Evolutionary conservation across 352 stramenopile species (phyloP), one percentile per base, ranked within the genome.

Genomic region (Pythium apleroticum): DNA sequence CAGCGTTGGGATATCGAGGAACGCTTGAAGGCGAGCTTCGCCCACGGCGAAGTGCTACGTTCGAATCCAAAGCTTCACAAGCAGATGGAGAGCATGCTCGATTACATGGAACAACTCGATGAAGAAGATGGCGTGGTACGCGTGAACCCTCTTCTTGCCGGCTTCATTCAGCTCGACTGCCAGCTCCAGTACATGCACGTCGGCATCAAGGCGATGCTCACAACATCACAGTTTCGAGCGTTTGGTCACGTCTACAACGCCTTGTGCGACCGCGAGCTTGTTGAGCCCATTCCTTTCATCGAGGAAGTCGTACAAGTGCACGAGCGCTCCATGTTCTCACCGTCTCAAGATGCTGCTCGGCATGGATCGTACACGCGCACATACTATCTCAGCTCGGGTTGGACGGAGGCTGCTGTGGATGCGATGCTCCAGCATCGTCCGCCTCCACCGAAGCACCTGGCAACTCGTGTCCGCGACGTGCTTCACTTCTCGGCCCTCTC

Each of bases 241-340:
- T 77, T 77, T 35, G 55, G 61, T 1, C 61, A 76, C 46, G 49
- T 76, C 9, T 78, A 72, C 48, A 57, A 62, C 39, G 72, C 63
- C 1, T 39, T 77, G 5, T 25, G 64, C n/a, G 45, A 73, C 27
- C 25, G 61, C 56, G 31, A 56, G 4, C 50, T 68, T 3, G 20
- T 74, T 4, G 4, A 52, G 0, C 17, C 22, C 14, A 71, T 72
- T 19, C 48, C 63, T 12, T 61, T 74, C 52, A 64, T 78, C 19
- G 72, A 78, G 12, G 57, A 66, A 0, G 25, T 19, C 3, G 2
- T 52, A 17, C n/a, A 52, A 31, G 20, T 30, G 20, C 11, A 52
- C 45, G 45, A 52, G 22, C 20, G 45, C 1, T 20, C 45, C 20
- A 5, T 52, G 45, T 31, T 52, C 15, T 31, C 45, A 15, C 45